These are phyloP conservation scores for Ensete ventricosum DNA, from an alignment of 176 grass and related monocot species.

Conservation along the genomic window DNA sequence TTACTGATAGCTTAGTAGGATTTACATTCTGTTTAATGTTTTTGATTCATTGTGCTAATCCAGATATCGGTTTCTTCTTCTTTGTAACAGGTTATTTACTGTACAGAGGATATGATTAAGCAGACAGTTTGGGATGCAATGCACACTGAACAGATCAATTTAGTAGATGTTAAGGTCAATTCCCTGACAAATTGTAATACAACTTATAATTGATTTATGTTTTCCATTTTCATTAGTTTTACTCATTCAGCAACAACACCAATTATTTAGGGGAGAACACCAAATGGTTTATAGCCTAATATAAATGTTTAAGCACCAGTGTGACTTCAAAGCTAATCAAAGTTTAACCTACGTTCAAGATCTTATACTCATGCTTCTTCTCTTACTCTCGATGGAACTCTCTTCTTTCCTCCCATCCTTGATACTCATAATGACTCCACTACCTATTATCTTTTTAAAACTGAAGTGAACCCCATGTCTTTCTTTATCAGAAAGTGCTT, in stretches of 20 bases:
- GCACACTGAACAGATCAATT: slow-evolving; percentile 61
- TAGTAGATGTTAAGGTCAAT: slow-evolving; percentile 57
- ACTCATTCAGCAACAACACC: not conserved
- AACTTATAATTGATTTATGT: not conserved
- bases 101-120: slow-evolving; percentile 85
- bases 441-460: no score
- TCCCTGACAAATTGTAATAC: no score
- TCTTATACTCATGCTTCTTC: no score
- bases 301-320: not conserved
- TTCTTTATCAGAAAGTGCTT: no score
- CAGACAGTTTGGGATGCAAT: slow-evolving; percentile 76
- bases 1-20: no score
- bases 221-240: not conserved
- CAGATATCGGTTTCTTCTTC: slow-evolving; percentile 11
- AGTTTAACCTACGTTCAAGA: no score
- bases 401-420: no score
- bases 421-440: no score
- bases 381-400: no score
- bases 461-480: no score
- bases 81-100: slow-evolving; percentile 60
- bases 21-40: not conserved
- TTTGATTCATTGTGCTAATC: slow-evolving; percentile 9
- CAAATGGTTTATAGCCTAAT: not conserved
- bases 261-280: no score
- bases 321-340: not conserved